Percentiles rank a stretch among this genome's conserved stretches.
These are phyloP conservation scores for Lophiotrema nucula DNA, from an alignment of 495 filamentous ascomycete genomes.

Conservation along the genomic window DNA sequence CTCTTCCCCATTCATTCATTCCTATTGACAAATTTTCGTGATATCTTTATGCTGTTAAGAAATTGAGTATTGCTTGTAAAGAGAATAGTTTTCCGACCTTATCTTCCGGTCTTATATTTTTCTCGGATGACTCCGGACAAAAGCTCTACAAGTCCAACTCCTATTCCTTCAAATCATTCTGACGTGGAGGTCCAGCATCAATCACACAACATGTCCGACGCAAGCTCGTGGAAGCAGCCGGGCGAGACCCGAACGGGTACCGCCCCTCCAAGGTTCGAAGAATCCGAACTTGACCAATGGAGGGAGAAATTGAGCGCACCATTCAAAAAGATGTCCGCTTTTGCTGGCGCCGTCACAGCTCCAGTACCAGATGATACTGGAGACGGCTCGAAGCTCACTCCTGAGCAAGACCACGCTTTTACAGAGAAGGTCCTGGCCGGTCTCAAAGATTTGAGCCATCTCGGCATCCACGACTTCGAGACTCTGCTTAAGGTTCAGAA, in stretches of 20 bases:
- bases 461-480: constrained; percentile 46
- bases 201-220: constrained; percentile 17
- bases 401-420: constrained; percentile 29
- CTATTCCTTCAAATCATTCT: too few relatives aligned
- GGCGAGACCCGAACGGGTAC: constrained; percentile 20
- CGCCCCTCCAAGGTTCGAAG: constrained; percentile 15
- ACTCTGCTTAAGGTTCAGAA: constrained; percentile 47
- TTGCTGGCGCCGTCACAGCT: constrained; percentile 28
- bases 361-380: constrained; percentile 42
- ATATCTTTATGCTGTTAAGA: too few relatives aligned
- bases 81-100: too few relatives aligned
- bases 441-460: constrained; percentile 40
- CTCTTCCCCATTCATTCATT: too few relatives aligned
- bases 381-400: constrained; percentile 40
- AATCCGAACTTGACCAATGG: constrained; percentile 31
- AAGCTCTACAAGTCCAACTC: too few relatives aligned
- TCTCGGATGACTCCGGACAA: too few relatives aligned
- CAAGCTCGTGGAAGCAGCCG: constrained; percentile 11
- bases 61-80: too few relatives aligned
- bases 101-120: too few relatives aligned
- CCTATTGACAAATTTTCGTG: too few relatives aligned
- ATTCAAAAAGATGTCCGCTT: constrained; percentile 28
- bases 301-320: constrained; percentile 22
- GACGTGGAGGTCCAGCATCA: too few relatives aligned
- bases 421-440: constrained; percentile 20